A percentile compares a stretch with the other conserved stretches of the same genome.
phyloP scores from a whole-genome alignment of 257 asterid genomes.

The Cordia subcordata region DNA sequence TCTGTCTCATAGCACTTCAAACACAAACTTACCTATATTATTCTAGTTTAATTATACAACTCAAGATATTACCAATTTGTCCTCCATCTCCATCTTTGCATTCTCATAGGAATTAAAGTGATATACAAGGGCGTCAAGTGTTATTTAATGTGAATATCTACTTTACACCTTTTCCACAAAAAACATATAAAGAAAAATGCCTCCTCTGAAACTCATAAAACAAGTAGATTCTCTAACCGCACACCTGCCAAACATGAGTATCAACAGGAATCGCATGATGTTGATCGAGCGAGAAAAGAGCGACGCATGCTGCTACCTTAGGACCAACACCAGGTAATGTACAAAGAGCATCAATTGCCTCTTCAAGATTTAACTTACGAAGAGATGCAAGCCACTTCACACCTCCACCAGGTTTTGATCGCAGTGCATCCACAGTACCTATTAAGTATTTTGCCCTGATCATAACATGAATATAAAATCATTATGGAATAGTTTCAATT shows the following conservation, averaged over 20 bases:
- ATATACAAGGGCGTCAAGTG: too few species aligned
- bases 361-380: slow-evolving; percentile 67
- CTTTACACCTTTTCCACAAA: not conserved
- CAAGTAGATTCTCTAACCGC: slow-evolving; percentile 3
- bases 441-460: slow-evolving; percentile 88
- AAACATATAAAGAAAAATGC: not conserved
- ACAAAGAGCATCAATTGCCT: slow-evolving; percentile 53
- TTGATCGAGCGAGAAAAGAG: slow-evolving; percentile 91
- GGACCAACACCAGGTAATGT: slow-evolving; percentile 96
- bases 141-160: too few species aligned
- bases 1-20: too few species aligned
- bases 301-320: slow-evolving; percentile 95
- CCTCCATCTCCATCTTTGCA: too few species aligned
- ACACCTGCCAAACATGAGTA: slow-evolving; percentile 96
- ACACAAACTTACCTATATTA: too few species aligned
- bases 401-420: slow-evolving; percentile 82
- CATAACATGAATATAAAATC: slow-evolving; percentile 2
- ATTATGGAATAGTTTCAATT: not conserved
- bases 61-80: too few species aligned
- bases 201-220: not conserved
- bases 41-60: too few species aligned
- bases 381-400: slow-evolving; percentile 81
- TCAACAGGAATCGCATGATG: slow-evolving; percentile 97
- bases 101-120: too few species aligned
- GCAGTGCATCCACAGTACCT: slow-evolving; percentile 77